Percentiles rank a stretch among this genome's conserved stretches.
phyloP scores from a whole-genome alignment of 352 stramenopile species.

The Pythium aquatile region DNA sequence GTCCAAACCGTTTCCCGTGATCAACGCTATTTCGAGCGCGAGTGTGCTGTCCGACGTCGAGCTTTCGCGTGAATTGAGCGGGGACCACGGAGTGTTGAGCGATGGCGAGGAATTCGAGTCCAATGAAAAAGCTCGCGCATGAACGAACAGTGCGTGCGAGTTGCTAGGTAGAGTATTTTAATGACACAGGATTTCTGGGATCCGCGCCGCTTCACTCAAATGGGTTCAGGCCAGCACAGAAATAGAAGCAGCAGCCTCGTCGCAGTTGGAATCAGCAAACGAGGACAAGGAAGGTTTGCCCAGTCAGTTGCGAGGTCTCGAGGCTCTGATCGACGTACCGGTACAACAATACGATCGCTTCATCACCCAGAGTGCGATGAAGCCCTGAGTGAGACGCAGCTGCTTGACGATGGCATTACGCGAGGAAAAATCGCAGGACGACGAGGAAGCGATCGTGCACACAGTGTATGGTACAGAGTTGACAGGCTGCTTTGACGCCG shows the following conservation, averaged over 20 bases:
- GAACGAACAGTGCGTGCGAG: constrained; percentile 1
- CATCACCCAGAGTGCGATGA: not conserved
- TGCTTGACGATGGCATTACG: not conserved
- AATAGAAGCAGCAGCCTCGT: not conserved
- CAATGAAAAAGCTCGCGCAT: not conserved
- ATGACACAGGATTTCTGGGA: not conserved
- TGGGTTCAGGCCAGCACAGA: not conserved
- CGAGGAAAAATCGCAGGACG: constrained; percentile 1
- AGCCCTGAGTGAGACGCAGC: constrained; percentile 10
- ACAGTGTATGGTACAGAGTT: not conserved
- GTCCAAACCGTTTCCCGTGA: constrained; percentile 32
- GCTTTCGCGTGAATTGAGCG: constrained; percentile 47
- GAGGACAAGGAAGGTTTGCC: not conserved
- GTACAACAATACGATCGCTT: no score
- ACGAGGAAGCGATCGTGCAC: constrained; percentile 1
- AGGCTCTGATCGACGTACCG: not conserved
- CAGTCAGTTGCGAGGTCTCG: not conserved
- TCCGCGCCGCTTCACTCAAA: not conserved
- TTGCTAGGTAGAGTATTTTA: constrained; percentile 8
- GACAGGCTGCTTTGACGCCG: not conserved
- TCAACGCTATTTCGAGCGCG: constrained; percentile 37
- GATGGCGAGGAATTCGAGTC: constrained; percentile 28
- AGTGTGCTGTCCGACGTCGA: constrained; percentile 58
- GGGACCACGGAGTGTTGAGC: constrained; percentile 32
- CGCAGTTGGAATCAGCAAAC: constrained; percentile 4